Evolutionary conservation across 1,139 yeast genomes (phyloP).

Genomic region (Meyerozyma guilliermondii): DNA sequence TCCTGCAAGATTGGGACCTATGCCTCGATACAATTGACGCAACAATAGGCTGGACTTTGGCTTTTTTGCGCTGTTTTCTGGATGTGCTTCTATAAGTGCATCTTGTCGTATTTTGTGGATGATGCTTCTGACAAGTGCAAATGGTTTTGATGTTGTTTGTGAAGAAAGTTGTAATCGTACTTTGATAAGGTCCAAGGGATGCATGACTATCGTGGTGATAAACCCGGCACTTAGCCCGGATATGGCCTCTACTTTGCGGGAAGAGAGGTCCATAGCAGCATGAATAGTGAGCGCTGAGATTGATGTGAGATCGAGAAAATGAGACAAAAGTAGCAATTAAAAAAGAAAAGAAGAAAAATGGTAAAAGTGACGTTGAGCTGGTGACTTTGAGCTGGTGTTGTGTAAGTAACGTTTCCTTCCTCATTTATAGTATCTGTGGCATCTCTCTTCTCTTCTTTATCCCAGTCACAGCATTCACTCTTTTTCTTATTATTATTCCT

Average conservation of each 20-base stretch:
- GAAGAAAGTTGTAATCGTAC: slow-evolving; percentile 60
- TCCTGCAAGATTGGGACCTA: slow-evolving; percentile 76
- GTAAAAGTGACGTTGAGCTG: too few relatives aligned
- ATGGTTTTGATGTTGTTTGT: slow-evolving; percentile 6
- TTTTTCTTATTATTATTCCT: neutral
- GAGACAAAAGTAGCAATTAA: neutral
- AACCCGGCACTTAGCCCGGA: slow-evolving; percentile 86
- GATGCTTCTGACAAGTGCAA: slow-evolving; percentile 14
- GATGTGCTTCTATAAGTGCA: slow-evolving; percentile 9
- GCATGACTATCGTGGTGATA: slow-evolving; percentile 72
- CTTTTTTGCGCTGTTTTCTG: slow-evolving; percentile 10
- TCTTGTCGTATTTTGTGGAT: slow-evolving; percentile 14
- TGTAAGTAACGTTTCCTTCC: too few relatives aligned
- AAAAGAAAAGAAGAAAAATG: neutral
- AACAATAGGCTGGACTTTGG: neutral
- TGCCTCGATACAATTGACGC: slow-evolving; percentile 60
- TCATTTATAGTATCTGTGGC: too few relatives aligned
- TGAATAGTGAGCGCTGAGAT: neutral
- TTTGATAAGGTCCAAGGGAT: slow-evolving; percentile 85
- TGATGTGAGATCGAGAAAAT: too few relatives aligned
- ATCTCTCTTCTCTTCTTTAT: too few relatives aligned
- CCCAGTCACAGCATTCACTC: neutral
- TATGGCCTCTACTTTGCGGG: slow-evolving; percentile 46
- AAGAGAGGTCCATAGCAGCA: neutral
- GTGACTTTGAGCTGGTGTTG: too few relatives aligned